Percentiles rank a stretch among this genome's conserved stretches.
These are phyloP conservation scores for Lecanicillium sp. DNA, from an alignment of 2,329 filamentous ascomycete genomes.

Conservation along the genomic window DNA sequence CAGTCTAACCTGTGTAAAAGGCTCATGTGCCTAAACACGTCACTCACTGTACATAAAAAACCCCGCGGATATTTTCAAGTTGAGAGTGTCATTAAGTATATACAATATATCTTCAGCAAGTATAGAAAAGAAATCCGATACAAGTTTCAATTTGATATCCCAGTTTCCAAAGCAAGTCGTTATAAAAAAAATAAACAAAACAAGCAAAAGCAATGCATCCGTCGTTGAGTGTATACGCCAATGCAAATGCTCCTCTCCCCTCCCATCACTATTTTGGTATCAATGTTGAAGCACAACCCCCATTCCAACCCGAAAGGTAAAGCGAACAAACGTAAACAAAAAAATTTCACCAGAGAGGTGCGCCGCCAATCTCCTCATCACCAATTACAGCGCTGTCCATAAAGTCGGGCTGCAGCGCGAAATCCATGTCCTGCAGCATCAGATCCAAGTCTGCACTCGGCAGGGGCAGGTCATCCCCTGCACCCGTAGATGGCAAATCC, in stretches of 20 bases:
- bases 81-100: background rate
- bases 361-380: constrained; percentile 3
- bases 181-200: background rate
- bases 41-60: too few species aligned
- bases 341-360: background rate
- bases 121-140: background rate
- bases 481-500: constrained; percentile 27
- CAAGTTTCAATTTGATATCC: background rate
- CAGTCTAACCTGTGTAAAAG: background rate
- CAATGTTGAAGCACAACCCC: constrained; percentile 5
- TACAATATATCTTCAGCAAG: background rate
- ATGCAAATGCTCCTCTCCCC: background rate
- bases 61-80: background rate
- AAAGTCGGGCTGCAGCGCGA: constrained; percentile 31
- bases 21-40: too few species aligned
- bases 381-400: constrained; percentile 2
- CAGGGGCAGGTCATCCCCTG: background rate
- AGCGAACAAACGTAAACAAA: background rate
- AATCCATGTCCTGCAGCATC: constrained; percentile 39
- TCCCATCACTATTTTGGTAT: constrained; percentile 12
- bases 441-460: constrained; percentile 32
- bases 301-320: too few species aligned
- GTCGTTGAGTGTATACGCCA: background rate
- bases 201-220: background rate
- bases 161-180: too few species aligned